Evolutionary conservation across 1,284 basidiomycete species (phyloP).

Genomic region (Puccinia hordei): DNA sequence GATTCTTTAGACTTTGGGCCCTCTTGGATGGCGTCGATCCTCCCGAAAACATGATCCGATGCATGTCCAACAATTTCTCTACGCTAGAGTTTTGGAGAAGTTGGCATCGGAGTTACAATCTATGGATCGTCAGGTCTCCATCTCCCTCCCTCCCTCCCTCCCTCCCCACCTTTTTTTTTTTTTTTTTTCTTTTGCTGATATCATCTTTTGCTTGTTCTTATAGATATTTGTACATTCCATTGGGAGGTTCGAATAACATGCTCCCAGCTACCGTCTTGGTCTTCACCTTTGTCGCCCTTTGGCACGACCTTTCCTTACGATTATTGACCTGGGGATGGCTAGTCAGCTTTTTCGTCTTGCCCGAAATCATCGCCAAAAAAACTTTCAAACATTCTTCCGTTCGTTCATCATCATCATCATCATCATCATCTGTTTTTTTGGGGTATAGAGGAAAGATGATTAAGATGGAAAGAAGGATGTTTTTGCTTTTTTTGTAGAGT

Average conservation of each 20-base stretch:
- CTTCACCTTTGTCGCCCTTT: slow-evolving; percentile 97
- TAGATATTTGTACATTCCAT: slow-evolving; percentile 91
- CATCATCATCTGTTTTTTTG: too few relatives aligned
- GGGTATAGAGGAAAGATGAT: too few relatives aligned
- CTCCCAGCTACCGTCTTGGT: slow-evolving; percentile 74
- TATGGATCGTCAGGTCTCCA: slow-evolving; percentile 82
- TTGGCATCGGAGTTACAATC: slow-evolving; percentile 95
- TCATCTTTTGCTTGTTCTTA: too few relatives aligned
- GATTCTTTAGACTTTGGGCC: slow-evolving; percentile 96
- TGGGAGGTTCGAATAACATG: slow-evolving; percentile 73
- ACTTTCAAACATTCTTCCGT: slow-evolving; percentile 71
- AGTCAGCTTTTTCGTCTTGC: slow-evolving; percentile 83
- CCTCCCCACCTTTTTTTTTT: slow-evolving; percentile 17
- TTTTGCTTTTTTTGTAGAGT: slow-evolving; percentile 68
- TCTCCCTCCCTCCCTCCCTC: slow-evolving; percentile 27
- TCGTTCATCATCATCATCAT: slow-evolving; percentile 57
- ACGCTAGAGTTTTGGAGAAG: slow-evolving; percentile 89
- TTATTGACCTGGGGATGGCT: slow-evolving; percentile 97
- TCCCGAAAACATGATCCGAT: slow-evolving; percentile 97
- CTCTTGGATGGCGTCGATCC: slow-evolving; percentile 85
- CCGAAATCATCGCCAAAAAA: slow-evolving; percentile 72
- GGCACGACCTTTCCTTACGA: slow-evolving; percentile 90
- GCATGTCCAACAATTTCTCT: slow-evolving; percentile 98
- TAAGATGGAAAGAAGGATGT: not conserved
- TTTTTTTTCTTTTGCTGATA: slow-evolving; percentile 17